Percentiles rank a stretch among this genome's conserved stretches.
phyloP scores from a whole-genome alignment of 192 early-diverging fungal genomes.

The Coemansia sp. region DNA sequence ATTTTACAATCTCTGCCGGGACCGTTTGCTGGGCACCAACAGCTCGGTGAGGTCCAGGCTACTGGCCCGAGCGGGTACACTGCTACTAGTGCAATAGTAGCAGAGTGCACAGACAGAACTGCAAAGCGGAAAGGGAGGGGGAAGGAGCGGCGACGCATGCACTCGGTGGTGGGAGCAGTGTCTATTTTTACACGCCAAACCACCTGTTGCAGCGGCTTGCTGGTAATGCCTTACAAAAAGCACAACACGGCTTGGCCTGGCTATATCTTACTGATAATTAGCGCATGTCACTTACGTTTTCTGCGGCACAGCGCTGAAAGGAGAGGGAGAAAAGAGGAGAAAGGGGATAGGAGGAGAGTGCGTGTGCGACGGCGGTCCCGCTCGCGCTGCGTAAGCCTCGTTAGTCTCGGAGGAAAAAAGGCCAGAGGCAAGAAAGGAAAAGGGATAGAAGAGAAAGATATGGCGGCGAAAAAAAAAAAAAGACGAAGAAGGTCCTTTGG shows the following conservation, averaged over 20 bases:
- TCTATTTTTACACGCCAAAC: neutral
- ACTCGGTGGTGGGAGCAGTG: neutral
- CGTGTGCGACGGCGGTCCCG: neutral
- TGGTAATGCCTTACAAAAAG: neutral
- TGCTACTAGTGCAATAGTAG: neutral
- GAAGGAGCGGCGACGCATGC: neutral
- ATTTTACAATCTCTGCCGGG: neutral
- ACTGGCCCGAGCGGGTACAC: neutral
- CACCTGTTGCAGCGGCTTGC: neutral
- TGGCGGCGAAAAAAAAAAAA: neutral
- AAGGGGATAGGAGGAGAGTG: neutral
- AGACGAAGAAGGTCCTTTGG: neutral
- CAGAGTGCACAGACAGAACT: neutral
- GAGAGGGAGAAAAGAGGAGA: neutral
- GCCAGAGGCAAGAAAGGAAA: conserved; percentile 1
- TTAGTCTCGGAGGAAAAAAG: neutral
- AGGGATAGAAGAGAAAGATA: neutral
- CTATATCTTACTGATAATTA: neutral
- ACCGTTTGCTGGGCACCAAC: neutral
- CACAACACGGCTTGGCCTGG: neutral
- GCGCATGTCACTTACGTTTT: neutral
- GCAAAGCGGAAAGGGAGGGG: neutral
- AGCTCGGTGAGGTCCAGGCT: neutral
- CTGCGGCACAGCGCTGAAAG: neutral
- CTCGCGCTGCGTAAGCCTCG: conserved; percentile 1